Base-by-base conservation (phyloP, 208 protist species). In the Trypanosoma avium region DNA sequence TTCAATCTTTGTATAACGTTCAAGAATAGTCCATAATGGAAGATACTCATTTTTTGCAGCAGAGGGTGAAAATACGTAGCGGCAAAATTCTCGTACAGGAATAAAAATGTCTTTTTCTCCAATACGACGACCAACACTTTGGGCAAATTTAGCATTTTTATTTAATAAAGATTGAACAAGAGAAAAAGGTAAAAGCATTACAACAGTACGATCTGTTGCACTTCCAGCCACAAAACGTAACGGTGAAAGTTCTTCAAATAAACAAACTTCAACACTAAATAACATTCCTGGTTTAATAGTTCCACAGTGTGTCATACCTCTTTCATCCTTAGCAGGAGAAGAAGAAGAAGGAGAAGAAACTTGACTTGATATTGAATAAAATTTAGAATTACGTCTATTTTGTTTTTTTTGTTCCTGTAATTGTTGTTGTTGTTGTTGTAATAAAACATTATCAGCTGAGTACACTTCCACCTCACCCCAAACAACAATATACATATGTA, bases 381-480 rank as follows among this genome's bases (percentile, higher is more conserved):
- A 38, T 38, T 10, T 5, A 38, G 7, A 10, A 38, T 47, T 0
- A 3, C 4, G 19, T 32, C 19, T 10, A 32, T 43, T 8, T 9
- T 32, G 13, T 2, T 17, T 42, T 0, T n/a, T 0, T 3, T 21
- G 49, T 19, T 1, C 32, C 12, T 2, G 54, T 29, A 36, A 7
- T 43, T 3, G 15, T 26, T 29, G 30, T 9, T 64, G 22, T 17
- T 27, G 43, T n/a, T 7, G 4, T 10, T 17, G 42, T 22, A 24
- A 6, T 26, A 57, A 71, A 40, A 57, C 63, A 10, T 38, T 53
- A 38, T 76, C 63, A n/a, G 47, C 56, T 71, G 61, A 64, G 32
- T 92, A 94, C 38, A 87, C 88, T 13, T 94, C 80, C 27, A 94
- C 84, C 33, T 73, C 63, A 42, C 88, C 88, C 77, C 81, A 88